Evolutionary conservation across 495 filamentous ascomycete species (phyloP).

Genomic region (Penicillium riverlandense): DNA sequence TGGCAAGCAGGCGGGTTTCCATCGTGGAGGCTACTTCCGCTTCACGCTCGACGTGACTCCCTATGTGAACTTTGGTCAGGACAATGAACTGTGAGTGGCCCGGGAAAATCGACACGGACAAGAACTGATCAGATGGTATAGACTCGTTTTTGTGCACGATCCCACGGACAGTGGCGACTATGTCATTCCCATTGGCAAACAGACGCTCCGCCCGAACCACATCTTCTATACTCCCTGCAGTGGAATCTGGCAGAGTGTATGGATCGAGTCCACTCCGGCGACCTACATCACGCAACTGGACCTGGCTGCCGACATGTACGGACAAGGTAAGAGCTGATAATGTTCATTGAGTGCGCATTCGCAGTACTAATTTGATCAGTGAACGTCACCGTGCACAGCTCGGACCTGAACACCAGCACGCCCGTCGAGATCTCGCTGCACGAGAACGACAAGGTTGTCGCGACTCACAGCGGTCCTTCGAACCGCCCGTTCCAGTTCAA

Average conservation of each 20-base stretch:
- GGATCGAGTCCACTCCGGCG: constrained; percentile 53
- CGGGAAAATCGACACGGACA: neutral
- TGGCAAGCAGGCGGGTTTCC: constrained; percentile 41
- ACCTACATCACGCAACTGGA: constrained; percentile 50
- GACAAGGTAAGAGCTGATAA: constrained; percentile 35
- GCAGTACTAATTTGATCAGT: constrained; percentile 20
- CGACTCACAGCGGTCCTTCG: constrained; percentile 29
- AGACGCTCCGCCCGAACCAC: constrained; percentile 48
- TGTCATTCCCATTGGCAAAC: constrained; percentile 60
- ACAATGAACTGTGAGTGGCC: constrained; percentile 46
- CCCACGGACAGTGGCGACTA: constrained; percentile 49
- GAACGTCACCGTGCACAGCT: constrained; percentile 40
- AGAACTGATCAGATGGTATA: constrained; percentile 12
- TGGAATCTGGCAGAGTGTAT: constrained; percentile 66
- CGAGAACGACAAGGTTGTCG: constrained; percentile 32
- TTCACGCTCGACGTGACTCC: constrained; percentile 55
- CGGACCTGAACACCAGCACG: constrained; percentile 12
- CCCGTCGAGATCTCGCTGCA: constrained; percentile 37
- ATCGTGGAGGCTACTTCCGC: constrained; percentile 56
- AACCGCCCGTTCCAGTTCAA: constrained; percentile 45
- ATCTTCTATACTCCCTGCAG: constrained; percentile 66
- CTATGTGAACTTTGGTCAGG: constrained; percentile 27
- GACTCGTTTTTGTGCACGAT: constrained; percentile 56
- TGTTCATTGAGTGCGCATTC: too few species aligned
- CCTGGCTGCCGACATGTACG: constrained; percentile 50